phyloP scores from a whole-genome alignment of 495 filamentous ascomycete species.

The Talaromyces wortmannii region DNA sequence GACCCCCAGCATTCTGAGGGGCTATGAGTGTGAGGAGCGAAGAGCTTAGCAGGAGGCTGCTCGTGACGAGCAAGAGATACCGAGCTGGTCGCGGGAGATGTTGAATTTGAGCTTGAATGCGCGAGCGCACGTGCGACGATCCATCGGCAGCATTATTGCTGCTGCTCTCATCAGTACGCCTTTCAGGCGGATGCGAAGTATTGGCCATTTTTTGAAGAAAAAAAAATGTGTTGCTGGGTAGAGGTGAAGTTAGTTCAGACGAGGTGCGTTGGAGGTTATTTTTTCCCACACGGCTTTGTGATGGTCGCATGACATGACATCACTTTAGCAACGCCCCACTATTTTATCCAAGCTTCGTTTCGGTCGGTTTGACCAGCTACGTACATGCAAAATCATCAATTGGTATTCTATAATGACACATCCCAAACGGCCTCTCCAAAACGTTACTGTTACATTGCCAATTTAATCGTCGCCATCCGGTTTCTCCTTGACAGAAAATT shows the following conservation, averaged over 20 bases:
- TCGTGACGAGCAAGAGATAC: slow-evolving; percentile 55
- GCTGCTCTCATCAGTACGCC: neutral
- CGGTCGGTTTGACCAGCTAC: too few species aligned
- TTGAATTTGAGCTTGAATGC: slow-evolving; percentile 5
- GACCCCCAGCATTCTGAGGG: slow-evolving; percentile 43
- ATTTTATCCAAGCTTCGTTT: neutral
- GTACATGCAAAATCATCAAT: too few species aligned
- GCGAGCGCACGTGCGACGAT: neutral
- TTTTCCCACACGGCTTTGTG: neutral
- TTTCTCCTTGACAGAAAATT: slow-evolving; percentile 33
- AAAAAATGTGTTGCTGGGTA: too few species aligned
- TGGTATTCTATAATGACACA: too few species aligned
- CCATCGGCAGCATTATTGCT: neutral
- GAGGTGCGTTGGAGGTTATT: neutral
- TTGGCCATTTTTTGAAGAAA: neutral
- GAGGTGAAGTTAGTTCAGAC: neutral
- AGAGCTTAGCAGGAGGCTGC: slow-evolving; percentile 55
- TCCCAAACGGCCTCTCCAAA: too few species aligned
- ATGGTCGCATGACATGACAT: slow-evolving; percentile 6
- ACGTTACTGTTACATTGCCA: neutral
- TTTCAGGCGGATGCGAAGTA: neutral
- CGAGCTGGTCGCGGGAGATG: slow-evolving; percentile 41
- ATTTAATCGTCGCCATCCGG: slow-evolving; percentile 20
- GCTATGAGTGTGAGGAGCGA: slow-evolving; percentile 49
- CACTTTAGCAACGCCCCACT: neutral